Evolutionary conservation across 2,329 filamentous ascomycete species (phyloP), one percentile per base, ranked within the genome.

Genomic region (Lojkania enalia): DNA sequence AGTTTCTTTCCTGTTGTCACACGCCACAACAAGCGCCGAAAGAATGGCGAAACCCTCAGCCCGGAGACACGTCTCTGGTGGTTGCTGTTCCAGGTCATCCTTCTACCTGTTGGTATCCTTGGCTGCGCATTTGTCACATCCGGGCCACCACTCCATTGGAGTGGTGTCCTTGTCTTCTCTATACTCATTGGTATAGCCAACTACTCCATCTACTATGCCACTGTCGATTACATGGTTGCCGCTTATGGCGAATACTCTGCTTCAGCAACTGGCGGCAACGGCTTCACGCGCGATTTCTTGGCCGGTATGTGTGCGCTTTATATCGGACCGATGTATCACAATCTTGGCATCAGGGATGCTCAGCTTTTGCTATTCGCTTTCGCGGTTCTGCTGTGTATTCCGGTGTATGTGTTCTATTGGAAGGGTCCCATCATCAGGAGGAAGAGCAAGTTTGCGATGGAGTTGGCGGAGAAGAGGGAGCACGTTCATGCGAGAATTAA

Each of bases 161-260:
- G 11, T 16, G 43, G 27, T 12, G n/a, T 35, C 18, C 2, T 40
- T 14, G 30, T 35, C 7, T 46, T 46, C 21, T 33, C 36, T 4
- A 9, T 33, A n/a, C 19, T 33, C 2, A 46, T 46, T 18, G 43
- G 43, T 6, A 27, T 35, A 15, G 43, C 85, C 41, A 88, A 44
- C 31, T 86, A 84, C 42, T 70, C 77, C 32, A 85, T 86, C 42
- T 86, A 87, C 70, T 86, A 86, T 82, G 82, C 83, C 0, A 87
- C 84, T 1, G 85, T 87, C 49, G 83, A 88, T 64, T 88, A 88
- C 71, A 87, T 87, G 81, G 78, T 87, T 13, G 82, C 81, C 31
- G 81, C 83, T 0, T 85, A 87, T 54, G 86, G 85, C 0, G 80
- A 80, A 0, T 88, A 86, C 63, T 81, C 84, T 3, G 85, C 85